Evolutionary conservation across 2,329 filamentous ascomycete species (phyloP).

Genomic region (Aspergillus pseudoterreus): DNA sequence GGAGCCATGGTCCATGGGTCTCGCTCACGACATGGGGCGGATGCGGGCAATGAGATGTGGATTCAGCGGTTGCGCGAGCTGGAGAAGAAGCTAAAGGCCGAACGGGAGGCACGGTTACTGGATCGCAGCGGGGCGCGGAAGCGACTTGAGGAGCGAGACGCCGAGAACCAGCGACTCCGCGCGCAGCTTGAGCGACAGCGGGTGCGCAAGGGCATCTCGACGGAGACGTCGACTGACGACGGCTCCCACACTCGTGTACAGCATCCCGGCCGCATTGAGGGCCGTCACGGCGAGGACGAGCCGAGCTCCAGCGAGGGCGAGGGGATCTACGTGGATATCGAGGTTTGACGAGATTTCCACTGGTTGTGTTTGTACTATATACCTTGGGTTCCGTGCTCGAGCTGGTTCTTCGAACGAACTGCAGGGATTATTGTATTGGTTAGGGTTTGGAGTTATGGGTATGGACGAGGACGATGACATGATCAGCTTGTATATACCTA

Average conservation of each 20-base stretch:
- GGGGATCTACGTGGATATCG: slow-evolving; percentile 36
- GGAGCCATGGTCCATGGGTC: slow-evolving; percentile 23
- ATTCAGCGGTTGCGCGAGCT: slow-evolving; percentile 80
- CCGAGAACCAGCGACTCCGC: slow-evolving; percentile 68
- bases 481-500: slow-evolving; percentile 11
- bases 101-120: slow-evolving; percentile 78
- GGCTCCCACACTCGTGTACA: slow-evolving; percentile 12
- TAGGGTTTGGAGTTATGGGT: background rate
- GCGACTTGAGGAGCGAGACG: slow-evolving; percentile 70
- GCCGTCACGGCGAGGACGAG: slow-evolving; percentile 23
- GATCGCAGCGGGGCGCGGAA: slow-evolving; percentile 81
- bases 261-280: background rate
- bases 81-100: slow-evolving; percentile 82
- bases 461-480: background rate
- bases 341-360: slow-evolving; percentile 24
- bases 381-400: slow-evolving; percentile 2
- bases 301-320: slow-evolving; percentile 37
- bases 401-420: background rate
- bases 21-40: slow-evolving; percentile 22
- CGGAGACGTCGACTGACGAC: slow-evolving; percentile 17
- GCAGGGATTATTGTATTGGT: background rate
- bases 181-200: slow-evolving; percentile 60
- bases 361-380: slow-evolving; percentile 7
- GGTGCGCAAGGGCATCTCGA: slow-evolving; percentile 31
- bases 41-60: slow-evolving; percentile 67